Percentiles rank a stretch among this genome's conserved stretches.
Evolutionary conservation across 2,329 filamentous ascomycete species (phyloP).

Genomic region (Corniculantispora saksenae): DNA sequence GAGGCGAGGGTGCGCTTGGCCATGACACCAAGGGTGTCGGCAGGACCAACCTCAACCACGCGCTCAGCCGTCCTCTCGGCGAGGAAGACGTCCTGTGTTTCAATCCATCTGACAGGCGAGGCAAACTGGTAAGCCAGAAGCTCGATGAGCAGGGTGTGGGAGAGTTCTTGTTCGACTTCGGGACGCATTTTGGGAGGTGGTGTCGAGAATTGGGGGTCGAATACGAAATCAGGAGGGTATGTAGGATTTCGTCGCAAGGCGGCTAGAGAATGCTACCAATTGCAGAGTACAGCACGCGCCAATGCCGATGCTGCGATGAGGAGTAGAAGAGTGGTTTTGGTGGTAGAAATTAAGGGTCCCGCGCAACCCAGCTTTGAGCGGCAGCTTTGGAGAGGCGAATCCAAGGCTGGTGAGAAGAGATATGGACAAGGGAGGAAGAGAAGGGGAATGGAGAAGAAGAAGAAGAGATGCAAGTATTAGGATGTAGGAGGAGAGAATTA

Average conservation of each 20-base stretch:
- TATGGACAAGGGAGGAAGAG: slow-evolving; percentile 19
- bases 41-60: slow-evolving; percentile 95
- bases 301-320: neutral
- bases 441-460: slow-evolving; percentile 20
- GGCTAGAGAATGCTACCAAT: neutral
- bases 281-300: slow-evolving; percentile 11
- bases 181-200: slow-evolving; percentile 74
- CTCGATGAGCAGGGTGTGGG: slow-evolving; percentile 97
- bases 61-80: slow-evolving; percentile 94
- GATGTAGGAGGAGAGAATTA: slow-evolving; percentile 14
- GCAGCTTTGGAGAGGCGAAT: slow-evolving; percentile 16
- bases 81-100: slow-evolving; percentile 99
- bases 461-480: slow-evolving; percentile 19
- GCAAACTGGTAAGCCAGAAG: slow-evolving; percentile 99
- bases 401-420: slow-evolving; percentile 11
- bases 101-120: slow-evolving; percentile 98
- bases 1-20: slow-evolving; percentile 91
- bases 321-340: neutral
- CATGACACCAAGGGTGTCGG: slow-evolving; percentile 96
- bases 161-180: slow-evolving; percentile 98
- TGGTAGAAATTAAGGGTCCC: slow-evolving; percentile 17
- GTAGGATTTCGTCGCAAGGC: neutral
- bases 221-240: neutral
- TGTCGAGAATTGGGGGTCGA: slow-evolving; percentile 18
- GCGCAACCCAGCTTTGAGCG: slow-evolving; percentile 20